Base-by-base conservation (phyloP, 352 stramenopile species). In the Phytophthora boehmeriae region DNA sequence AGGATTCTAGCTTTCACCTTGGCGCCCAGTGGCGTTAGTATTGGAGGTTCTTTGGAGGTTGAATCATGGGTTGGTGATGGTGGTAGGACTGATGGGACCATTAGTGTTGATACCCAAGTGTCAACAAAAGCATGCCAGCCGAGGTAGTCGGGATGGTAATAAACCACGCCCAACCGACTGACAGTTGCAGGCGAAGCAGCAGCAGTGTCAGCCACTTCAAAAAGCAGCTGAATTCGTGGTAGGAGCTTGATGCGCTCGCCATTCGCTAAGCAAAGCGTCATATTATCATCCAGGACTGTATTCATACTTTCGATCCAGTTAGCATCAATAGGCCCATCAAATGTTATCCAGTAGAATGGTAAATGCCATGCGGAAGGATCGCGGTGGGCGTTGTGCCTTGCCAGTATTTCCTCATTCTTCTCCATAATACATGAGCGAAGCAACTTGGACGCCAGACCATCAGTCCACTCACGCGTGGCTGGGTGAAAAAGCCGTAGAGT, bases 121-220 rank as follows among this genome's bases (percentile, higher is more conserved):
- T 89, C 73, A 0, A 93, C 79, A 34, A 78, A 78, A 22, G 86
- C 71, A 8, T 68, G 67, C 85, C 86, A 95, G 1, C 80, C 83
- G 2, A 96, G 66, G 28, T 84, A 78, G 6, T 60, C 66, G 0
- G 66, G 65, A 27, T 86, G 75, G 53, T 98, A 96, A 64, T 97
- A 98, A 8, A 98, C 78, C 22, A 98, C 89, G 32, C 93, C 93
- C 10, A 97, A 82, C 2, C 92, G 85, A 42, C 87, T 97, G 8
- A 98, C 92, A 14, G 93, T 98, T 9, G 94, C 94, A 3, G 94
- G 94, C 1, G 90, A 98, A 4, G 94, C 94, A 4, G 90, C 92
- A 4, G 78, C 76, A 1, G 97, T 90, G 65, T 98, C 92, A 17
- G 86, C 78, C 2, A 98, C 92, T 72, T 98, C 94, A 61, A 98